Evolutionary conservation across 2,329 filamentous ascomycete genomes (phyloP).

Genomic region (Pseudogymnoascus sp.): DNA sequence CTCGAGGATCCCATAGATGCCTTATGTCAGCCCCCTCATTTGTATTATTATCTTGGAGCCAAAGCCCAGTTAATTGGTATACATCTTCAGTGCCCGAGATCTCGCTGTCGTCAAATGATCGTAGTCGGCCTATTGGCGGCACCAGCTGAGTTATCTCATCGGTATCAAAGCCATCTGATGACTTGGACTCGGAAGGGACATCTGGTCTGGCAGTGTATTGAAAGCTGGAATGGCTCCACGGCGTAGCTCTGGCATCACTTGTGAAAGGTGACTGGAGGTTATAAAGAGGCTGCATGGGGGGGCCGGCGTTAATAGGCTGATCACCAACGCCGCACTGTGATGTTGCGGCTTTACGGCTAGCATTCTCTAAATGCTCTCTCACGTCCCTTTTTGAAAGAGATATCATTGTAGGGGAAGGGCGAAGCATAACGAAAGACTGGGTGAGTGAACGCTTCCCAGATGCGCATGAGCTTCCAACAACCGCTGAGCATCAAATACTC

Average conservation of each 20-base stretch:
- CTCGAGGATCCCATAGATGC: neutral
- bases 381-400: constrained; percentile 6
- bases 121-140: neutral
- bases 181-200: neutral
- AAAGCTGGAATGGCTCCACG: neutral
- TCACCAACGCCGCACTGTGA: neutral
- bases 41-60: neutral
- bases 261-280: neutral
- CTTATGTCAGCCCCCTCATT: neutral
- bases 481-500: neutral
- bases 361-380: constrained; percentile 8
- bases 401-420: constrained; percentile 1
- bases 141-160: neutral
- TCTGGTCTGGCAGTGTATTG: neutral
- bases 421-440: neutral
- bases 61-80: neutral
- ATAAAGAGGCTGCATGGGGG: neutral
- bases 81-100: neutral
- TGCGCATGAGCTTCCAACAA: neutral
- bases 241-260: neutral
- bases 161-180: neutral
- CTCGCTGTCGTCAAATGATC: neutral
- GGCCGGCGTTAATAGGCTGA: neutral
- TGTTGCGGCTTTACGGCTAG: neutral
- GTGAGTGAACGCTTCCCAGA: neutral